A percentile compares a stretch with the other conserved stretches of the same genome.
Evolutionary conservation across 2,329 filamentous ascomycete species (phyloP).

Genomic region (Stagonosporopsis cucurbitacearum): DNA sequence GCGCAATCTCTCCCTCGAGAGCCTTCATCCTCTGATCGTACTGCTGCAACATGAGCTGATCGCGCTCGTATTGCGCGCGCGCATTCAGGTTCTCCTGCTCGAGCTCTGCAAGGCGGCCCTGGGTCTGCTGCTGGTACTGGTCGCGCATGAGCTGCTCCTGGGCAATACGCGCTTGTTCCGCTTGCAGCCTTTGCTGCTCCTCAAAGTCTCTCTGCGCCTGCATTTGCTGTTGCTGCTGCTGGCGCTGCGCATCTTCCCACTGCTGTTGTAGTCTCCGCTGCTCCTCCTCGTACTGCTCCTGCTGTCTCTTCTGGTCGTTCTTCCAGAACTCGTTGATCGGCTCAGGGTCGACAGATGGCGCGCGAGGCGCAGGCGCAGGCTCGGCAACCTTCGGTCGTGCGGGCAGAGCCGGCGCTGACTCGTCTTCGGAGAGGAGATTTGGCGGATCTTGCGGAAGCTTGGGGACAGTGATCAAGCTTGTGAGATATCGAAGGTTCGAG

Average conservation of each 20-base stretch:
- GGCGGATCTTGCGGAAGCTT: constrained; percentile 95
- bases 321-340: constrained; percentile 99
- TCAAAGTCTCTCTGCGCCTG: constrained; percentile 96
- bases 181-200: constrained; percentile 85
- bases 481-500: constrained; percentile 95
- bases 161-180: constrained; percentile 87
- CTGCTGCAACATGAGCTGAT: constrained; percentile 95
- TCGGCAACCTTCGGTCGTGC: constrained; percentile 70
- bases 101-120: constrained; percentile 92
- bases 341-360: constrained; percentile 80
- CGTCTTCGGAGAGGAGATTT: constrained; percentile 83
- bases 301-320: constrained; percentile 86
- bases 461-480: constrained; percentile 92
- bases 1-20: constrained; percentile 82
- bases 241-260: constrained; percentile 78
- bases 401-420: constrained; percentile 79
- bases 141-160: constrained; percentile 89
- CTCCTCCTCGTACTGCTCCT: constrained; percentile 93
- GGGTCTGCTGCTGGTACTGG: constrained; percentile 91
- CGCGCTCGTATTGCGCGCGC: constrained; percentile 92
- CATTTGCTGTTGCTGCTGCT: constrained; percentile 81
- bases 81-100: constrained; percentile 95
- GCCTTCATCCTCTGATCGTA: constrained; percentile 94
- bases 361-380: constrained; percentile 69
- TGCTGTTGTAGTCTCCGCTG: constrained; percentile 87